These are phyloP conservation scores for Wickerhamiella cacticola DNA, from an alignment of 805 yeast species.

Conservation along the genomic window DNA sequence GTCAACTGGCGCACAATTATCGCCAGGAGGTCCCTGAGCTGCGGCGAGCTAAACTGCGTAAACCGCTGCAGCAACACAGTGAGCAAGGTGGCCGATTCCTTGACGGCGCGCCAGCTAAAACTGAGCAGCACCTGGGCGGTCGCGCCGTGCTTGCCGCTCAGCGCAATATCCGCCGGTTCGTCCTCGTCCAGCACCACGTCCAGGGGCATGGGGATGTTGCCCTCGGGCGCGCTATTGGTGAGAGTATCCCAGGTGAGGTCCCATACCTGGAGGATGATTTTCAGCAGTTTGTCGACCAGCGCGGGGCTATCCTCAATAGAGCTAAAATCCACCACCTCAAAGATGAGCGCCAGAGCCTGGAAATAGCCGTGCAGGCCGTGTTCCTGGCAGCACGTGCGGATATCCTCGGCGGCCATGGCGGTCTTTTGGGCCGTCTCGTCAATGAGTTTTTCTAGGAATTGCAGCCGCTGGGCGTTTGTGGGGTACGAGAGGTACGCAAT, in stretches of 20 bases:
- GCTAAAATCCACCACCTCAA: conserved; percentile 26
- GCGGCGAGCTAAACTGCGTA: conserved; percentile 28
- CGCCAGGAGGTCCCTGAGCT: conserved; percentile 39
- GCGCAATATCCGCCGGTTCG: conserved; percentile 18
- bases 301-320: conserved; percentile 8
- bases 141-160: conserved; percentile 27
- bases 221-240: conserved; percentile 61
- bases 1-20: conserved; percentile 55
- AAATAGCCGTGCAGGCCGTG: conserved; percentile 60
- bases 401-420: conserved; percentile 28
- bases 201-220: conserved; percentile 29
- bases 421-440: conserved; percentile 26
- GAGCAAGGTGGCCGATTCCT: conserved; percentile 55
- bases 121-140: conserved; percentile 38
- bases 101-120: conserved; percentile 72
- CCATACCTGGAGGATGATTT: conserved; percentile 33
- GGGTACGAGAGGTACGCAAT: conserved; percentile 33
- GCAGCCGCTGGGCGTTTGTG: conserved; percentile 6
- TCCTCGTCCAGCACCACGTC: conserved; percentile 32
- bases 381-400: conserved; percentile 36
- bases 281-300: conserved; percentile 19
- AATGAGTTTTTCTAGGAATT: conserved; percentile 29
- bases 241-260: conserved; percentile 36
- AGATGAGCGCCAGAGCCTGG: conserved; percentile 42
- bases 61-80: conserved; percentile 12